These are phyloP conservation scores for Penicillium roqueforti DNA, from an alignment of 495 filamentous ascomycete species.

Conservation along the genomic window DNA sequence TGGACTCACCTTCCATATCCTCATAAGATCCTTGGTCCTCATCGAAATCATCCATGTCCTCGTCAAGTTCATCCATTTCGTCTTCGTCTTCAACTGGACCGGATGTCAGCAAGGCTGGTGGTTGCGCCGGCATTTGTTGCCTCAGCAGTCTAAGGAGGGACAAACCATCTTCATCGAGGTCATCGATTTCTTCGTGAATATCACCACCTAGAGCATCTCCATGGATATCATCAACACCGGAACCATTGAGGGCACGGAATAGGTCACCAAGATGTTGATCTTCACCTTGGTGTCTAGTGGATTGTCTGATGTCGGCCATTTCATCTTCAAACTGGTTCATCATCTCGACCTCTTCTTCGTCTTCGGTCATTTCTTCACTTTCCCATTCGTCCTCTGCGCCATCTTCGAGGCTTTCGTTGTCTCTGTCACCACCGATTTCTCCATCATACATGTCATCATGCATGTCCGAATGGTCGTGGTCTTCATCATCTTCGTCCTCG, in stretches of 20 bases:
- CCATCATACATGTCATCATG: slow-evolving; percentile 50
- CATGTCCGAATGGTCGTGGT: slow-evolving; percentile 55
- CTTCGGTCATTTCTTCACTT: slow-evolving; percentile 53
- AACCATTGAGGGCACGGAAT: slow-evolving; percentile 42
- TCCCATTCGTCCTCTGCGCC: slow-evolving; percentile 59
- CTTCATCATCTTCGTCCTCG: slow-evolving; percentile 63
- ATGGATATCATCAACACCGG: slow-evolving; percentile 36
- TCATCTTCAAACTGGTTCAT: slow-evolving; percentile 48
- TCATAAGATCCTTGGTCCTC: slow-evolving; percentile 44
- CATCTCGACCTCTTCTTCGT: slow-evolving; percentile 54
- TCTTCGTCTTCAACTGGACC: slow-evolving; percentile 41
- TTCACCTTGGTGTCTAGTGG: slow-evolving; percentile 56
- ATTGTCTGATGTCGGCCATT: slow-evolving; percentile 61
- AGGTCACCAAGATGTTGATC: slow-evolving; percentile 46
- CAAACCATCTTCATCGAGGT: slow-evolving; percentile 65
- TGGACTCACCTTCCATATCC: slow-evolving; percentile 39
- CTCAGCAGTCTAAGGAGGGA: slow-evolving; percentile 9
- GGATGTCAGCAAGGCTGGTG: background rate
- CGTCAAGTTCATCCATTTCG: slow-evolving; percentile 49
- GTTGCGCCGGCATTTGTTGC: background rate
- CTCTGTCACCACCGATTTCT: slow-evolving; percentile 59
- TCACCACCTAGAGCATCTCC: slow-evolving; percentile 36
- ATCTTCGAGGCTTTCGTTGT: slow-evolving; percentile 57
- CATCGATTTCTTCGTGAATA: slow-evolving; percentile 53
- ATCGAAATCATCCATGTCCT: slow-evolving; percentile 48